Evolutionary conservation across 2,329 filamentous ascomycete genomes (phyloP).

Genomic region (Metarhizium album): DNA sequence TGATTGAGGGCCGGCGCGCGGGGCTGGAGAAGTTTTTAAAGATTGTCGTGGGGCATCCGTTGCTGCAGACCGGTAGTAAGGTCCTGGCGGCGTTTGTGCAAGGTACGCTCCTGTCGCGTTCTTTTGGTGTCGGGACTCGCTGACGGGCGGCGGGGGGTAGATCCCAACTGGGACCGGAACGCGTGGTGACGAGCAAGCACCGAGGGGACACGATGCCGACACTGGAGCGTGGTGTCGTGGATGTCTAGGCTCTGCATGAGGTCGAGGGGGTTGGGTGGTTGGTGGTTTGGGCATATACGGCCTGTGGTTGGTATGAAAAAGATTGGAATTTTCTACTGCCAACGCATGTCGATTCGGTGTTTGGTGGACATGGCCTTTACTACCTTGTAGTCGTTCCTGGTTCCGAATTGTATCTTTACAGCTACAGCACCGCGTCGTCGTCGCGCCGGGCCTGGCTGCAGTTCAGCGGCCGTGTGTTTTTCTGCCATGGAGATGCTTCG

Average conservation of each 20-base stretch:
- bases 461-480: too few species aligned
- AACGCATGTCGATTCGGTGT: background rate
- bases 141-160: slow-evolving; percentile 28
- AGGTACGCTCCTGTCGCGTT: slow-evolving; percentile 41
- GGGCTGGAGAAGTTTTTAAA: slow-evolving; percentile 92
- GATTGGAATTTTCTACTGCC: background rate
- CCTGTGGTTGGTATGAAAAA: background rate
- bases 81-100: slow-evolving; percentile 95
- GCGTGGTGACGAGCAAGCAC: slow-evolving; percentile 52
- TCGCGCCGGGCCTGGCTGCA: too few species aligned
- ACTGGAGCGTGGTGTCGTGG: background rate
- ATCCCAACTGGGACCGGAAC: slow-evolving; percentile 85
- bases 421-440: too few species aligned
- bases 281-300: background rate
- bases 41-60: slow-evolving; percentile 92
- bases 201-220: background rate
- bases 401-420: background rate
- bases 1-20: slow-evolving; percentile 87
- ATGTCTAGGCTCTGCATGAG: background rate
- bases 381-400: background rate
- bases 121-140: slow-evolving; percentile 1
- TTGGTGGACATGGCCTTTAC: background rate
- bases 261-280: background rate
- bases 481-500: too few species aligned
- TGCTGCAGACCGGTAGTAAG: slow-evolving; percentile 95